Conservation (phyloP, 2,329 filamentous ascomycete genomes). For the Diaporthe capsici region DNA sequence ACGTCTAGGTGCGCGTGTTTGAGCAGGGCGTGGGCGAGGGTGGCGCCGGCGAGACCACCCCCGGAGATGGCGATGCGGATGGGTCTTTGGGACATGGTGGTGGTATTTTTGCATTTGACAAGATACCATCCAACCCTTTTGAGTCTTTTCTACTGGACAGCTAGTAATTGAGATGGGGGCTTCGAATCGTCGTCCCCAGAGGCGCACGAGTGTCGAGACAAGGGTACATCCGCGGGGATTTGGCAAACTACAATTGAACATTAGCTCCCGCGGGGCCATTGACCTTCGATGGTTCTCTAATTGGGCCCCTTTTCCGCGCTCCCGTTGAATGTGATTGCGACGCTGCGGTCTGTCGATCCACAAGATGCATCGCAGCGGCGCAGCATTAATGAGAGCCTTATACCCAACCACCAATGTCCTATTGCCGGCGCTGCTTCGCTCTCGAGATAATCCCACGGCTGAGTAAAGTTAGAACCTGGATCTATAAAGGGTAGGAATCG, state of each 20-base stretch:
- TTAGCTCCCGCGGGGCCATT: neutral
- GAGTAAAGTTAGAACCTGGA: too few species aligned
- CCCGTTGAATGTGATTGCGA: neutral
- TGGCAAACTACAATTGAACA: too few species aligned
- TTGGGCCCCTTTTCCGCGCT: neutral
- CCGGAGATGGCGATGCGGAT: conserved; percentile 44
- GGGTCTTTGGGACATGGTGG: conserved; percentile 15
- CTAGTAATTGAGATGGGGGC: neutral
- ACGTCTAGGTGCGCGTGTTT: conserved; percentile 26
- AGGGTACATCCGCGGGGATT: too few species aligned
- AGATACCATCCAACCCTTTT: too few species aligned
- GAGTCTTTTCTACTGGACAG: neutral
- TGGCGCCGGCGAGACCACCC: conserved; percentile 44
- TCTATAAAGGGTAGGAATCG: too few species aligned
- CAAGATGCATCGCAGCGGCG: neutral
- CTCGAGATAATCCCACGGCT: neutral
- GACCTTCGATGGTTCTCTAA: neutral
- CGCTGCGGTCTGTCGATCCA: neutral
- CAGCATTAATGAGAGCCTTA: neutral
- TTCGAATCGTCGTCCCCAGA: neutral
- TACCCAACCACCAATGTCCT: neutral
- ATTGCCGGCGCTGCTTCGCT: neutral
- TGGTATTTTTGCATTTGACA: too few species aligned
- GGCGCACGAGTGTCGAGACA: neutral
- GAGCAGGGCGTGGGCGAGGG: conserved; percentile 31